Conservation (phyloP, 768 basidiomycete genomes). For the Psilocybe sp. region DNA sequence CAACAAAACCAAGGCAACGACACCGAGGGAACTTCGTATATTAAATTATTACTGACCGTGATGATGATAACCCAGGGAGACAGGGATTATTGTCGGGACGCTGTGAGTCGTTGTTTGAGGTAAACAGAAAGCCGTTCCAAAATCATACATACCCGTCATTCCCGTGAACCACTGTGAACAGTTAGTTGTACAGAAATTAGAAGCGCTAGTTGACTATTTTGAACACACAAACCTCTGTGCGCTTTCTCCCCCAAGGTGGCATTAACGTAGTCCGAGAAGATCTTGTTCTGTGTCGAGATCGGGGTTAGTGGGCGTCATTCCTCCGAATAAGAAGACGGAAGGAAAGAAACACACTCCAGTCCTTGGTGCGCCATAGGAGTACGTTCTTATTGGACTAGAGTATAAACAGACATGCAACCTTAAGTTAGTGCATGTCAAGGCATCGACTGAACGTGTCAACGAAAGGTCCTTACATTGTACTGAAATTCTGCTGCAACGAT, state of each 20-base stretch:
- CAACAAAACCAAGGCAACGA: too few species aligned
- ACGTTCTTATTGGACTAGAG: conserved; percentile 34
- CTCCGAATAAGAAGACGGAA: not conserved
- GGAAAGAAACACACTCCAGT: conserved; percentile 34
- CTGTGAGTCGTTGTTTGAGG: conserved; percentile 20
- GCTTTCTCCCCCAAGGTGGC: conserved; percentile 35
- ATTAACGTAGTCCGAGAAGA: conserved; percentile 45
- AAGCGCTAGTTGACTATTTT: too few species aligned
- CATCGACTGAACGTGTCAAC: too few species aligned
- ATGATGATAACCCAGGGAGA: conserved; percentile 47
- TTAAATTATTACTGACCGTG: conserved; percentile 40
- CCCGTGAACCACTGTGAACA: conserved; percentile 50
- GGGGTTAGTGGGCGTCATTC: not conserved
- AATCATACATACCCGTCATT: conserved; percentile 38
- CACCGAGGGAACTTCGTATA: too few species aligned
- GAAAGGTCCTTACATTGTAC: conserved; percentile 6
- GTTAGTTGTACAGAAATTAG: too few species aligned
- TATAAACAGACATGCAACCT: not conserved
- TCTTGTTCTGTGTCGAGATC: conserved; percentile 35
- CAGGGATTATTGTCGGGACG: conserved; percentile 51
- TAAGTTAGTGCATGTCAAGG: too few species aligned
- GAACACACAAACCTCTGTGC: conserved; percentile 35
- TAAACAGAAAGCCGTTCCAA: not conserved
- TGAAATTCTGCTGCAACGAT: conserved; percentile 39
- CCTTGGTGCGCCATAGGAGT: conserved; percentile 51